Percentiles rank a stretch among this genome's conserved stretches.
These are phyloP conservation scores for Cystofilobasidium macerans DNA, from an alignment of 768 basidiomycete genomes.

Conservation along the genomic window DNA sequence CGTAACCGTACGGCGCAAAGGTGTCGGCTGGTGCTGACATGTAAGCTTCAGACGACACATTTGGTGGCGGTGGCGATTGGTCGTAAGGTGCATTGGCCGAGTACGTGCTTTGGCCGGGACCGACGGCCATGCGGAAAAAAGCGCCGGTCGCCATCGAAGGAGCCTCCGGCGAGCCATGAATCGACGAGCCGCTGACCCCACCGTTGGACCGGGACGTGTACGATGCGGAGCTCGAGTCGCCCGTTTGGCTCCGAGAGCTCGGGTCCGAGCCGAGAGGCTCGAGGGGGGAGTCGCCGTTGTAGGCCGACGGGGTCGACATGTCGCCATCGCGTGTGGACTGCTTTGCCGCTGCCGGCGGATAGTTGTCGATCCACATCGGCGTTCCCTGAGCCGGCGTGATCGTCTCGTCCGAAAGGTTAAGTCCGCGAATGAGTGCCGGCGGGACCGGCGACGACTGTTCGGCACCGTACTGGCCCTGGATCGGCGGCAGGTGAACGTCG, in stretches of 20 bases:
- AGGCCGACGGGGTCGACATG: neutral
- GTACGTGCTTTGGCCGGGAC: no score
- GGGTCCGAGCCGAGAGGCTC: neutral
- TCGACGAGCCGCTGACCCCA: no score
- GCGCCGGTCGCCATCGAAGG: neutral
- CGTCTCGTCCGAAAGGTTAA: neutral
- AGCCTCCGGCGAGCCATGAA: neutral
- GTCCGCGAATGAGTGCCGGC: neutral
- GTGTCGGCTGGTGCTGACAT: neutral
- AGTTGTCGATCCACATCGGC: neutral
- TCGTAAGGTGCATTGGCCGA: neutral
- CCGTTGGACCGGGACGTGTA: no score
- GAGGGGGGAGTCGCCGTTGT: neutral
- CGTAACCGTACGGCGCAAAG: neutral
- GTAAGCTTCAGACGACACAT: no score
- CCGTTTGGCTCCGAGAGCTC: neutral
- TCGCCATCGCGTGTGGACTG: neutral
- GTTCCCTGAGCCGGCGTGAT: neutral
- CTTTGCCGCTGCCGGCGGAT: neutral
- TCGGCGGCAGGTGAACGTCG: conserved; percentile 2
- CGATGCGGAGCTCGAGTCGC: neutral
- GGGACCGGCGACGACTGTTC: neutral
- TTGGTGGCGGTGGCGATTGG: no score
- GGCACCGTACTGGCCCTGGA: neutral
- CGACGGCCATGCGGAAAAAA: neutral